phyloP scores from a whole-genome alignment of 176 grass and related monocot species.

The Carex pumila region DNA sequence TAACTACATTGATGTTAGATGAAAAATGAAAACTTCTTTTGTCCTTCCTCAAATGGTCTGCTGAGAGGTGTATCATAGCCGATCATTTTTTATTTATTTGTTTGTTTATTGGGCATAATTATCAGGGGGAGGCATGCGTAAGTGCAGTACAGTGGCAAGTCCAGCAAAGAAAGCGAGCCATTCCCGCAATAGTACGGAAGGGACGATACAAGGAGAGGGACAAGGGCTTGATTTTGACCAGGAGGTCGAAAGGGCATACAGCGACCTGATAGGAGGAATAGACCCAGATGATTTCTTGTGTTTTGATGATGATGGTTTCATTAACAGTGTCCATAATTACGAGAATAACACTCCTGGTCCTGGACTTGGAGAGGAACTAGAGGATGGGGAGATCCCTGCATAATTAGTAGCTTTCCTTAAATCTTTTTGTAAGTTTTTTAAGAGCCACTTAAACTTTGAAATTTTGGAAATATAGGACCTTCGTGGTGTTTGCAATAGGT shows the following conservation, averaged over 20 bases:
- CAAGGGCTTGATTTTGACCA: constrained; percentile 50
- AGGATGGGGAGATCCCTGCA: constrained; percentile 75
- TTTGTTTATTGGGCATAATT: background rate
- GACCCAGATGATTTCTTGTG: constrained; percentile 61
- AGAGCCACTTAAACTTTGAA: background rate
- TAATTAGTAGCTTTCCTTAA: background rate
- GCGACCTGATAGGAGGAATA: constrained; percentile 58
- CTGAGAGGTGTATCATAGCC: background rate
- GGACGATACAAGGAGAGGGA: background rate
- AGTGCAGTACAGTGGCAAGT: background rate
- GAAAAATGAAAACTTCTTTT: background rate
- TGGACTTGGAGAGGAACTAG: constrained; percentile 27
- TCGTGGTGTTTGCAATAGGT: background rate
- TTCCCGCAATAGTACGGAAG: background rate
- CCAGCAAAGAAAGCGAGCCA: background rate
- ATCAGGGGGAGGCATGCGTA: background rate
- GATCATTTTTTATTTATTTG: background rate
- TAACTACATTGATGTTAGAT: background rate
- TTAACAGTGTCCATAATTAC: background rate
- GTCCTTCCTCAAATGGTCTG: background rate
- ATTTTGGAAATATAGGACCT: background rate
- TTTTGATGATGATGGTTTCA: constrained; percentile 36
- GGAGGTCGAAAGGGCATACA: constrained; percentile 51
- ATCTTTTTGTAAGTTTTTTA: background rate
- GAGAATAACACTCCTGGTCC: background rate